Percentiles rank a stretch among this genome's conserved stretches.
Evolutionary conservation across 2,329 filamentous ascomycete genomes (phyloP).

Genomic region (Metarhizium sp.): DNA sequence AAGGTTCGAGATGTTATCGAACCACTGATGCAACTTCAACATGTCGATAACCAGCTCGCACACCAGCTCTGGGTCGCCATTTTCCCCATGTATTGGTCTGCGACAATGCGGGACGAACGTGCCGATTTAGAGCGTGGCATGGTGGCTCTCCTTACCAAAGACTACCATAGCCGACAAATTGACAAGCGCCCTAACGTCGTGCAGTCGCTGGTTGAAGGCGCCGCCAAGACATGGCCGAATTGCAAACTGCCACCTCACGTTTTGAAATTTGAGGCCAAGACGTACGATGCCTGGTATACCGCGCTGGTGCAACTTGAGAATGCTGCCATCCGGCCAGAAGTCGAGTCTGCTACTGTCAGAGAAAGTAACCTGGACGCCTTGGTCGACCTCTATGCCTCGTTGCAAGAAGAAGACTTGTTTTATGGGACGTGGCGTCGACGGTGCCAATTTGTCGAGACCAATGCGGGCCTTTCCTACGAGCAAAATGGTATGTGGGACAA

Average conservation of each 20-base stretch:
- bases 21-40: constrained; percentile 84
- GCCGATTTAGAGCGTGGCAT: constrained; percentile 84
- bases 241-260: constrained; percentile 94
- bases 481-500: constrained; percentile 99
- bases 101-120: constrained; percentile 77
- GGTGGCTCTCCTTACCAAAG: constrained; percentile 83
- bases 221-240: constrained; percentile 72
- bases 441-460: constrained; percentile 95
- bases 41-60: constrained; percentile 71
- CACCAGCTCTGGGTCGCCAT: constrained; percentile 85
- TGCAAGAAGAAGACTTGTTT: constrained; percentile 95
- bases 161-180: constrained; percentile 89
- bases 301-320: constrained; percentile 85
- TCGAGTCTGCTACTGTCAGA: constrained; percentile 73
- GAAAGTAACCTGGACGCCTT: constrained; percentile 95
- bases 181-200: constrained; percentile 94
- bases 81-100: constrained; percentile 92
- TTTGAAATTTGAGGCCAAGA: constrained; percentile 88
- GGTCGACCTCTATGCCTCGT: constrained; percentile 80
- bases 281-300: constrained; percentile 97
- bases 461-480: constrained; percentile 93
- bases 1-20: constrained; percentile 84
- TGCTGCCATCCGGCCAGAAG: constrained; percentile 70
- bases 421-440: constrained; percentile 94
- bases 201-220: constrained; percentile 81